phyloP scores from a whole-genome alignment of 1,284 basidiomycete species.

The Trichosporon sp. region DNA sequence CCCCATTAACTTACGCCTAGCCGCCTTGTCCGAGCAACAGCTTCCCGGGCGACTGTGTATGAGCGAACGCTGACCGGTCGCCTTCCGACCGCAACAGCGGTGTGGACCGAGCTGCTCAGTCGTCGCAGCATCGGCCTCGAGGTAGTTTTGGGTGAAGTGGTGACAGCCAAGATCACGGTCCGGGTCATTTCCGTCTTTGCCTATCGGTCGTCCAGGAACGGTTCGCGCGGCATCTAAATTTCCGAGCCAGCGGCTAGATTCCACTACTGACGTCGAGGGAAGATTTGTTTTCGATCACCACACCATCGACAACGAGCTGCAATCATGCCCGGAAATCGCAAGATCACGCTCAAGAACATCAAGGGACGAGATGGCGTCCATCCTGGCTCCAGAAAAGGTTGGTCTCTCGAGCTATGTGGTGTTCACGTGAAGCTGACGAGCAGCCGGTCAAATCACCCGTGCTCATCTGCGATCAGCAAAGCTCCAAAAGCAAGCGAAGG shows the following conservation, averaged over 20 bases:
- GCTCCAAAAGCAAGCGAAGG: slow-evolving; percentile 54
- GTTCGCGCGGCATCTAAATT: slow-evolving; percentile 2
- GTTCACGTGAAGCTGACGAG: background rate
- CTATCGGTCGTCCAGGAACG: background rate
- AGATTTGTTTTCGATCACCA: slow-evolving; percentile 9
- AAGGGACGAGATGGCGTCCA: slow-evolving; percentile 46
- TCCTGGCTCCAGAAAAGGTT: slow-evolving; percentile 47
- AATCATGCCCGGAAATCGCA: slow-evolving; percentile 43
- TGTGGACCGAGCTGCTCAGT: background rate
- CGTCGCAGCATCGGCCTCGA: slow-evolving; percentile 1
- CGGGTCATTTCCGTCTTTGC: background rate
- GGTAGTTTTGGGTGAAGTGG: background rate
- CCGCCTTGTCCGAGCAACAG: background rate
- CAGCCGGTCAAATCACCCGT: slow-evolving; percentile 68
- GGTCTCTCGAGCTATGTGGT: background rate
- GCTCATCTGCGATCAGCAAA: slow-evolving; percentile 66
- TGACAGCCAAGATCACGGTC: background rate
- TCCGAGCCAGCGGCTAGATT: background rate
- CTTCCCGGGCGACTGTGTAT: background rate
- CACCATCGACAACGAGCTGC: slow-evolving; percentile 6
- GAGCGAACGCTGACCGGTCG: background rate
- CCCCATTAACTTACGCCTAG: background rate
- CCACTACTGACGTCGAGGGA: slow-evolving; percentile 3
- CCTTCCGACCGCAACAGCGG: background rate
- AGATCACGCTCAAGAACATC: slow-evolving; percentile 46